Conservation (phyloP, 257 asterid species). For the Petrea volubilis region DNA sequence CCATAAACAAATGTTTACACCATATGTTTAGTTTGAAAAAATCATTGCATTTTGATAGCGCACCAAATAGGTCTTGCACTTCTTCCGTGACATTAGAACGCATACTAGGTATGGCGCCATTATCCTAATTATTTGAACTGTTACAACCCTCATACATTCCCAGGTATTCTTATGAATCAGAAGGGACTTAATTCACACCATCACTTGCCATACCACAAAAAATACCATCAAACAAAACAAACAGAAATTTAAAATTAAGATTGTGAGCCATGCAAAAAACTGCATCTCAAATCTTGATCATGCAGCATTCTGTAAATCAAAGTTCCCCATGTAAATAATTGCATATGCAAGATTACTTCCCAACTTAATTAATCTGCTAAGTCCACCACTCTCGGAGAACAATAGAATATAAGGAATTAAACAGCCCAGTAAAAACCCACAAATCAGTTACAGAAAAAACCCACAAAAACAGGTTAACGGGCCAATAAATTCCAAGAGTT, state of each 20-base stretch:
- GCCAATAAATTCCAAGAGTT: slow-evolving; percentile 23
- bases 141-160: not conserved
- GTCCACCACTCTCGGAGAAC: not conserved
- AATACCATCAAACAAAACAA: not conserved
- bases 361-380: slow-evolving; percentile 10
- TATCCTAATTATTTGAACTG: slow-evolving; percentile 1
- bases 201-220: slow-evolving; percentile 14
- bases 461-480: not conserved
- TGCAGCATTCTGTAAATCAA: slow-evolving; percentile 15
- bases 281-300: slow-evolving; percentile 20
- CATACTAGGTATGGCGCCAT: not conserved
- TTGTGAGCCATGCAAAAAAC: slow-evolving; percentile 2
- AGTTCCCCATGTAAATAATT: slow-evolving; percentile 16
- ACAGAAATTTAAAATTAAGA: not conserved
- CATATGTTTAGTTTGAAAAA: not conserved
- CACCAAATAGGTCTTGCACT: not conserved
- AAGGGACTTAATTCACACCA: not conserved
- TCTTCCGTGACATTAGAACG: not conserved
- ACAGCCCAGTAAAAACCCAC: not conserved
- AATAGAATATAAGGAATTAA: not conserved
- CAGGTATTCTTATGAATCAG: not conserved
- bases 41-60: not conserved
- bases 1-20: not conserved
- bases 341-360: slow-evolving; percentile 10
- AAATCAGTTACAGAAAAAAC: not conserved